These are phyloP conservation scores for Nicotiana attenuata DNA, from an alignment of 257 asterid species.

Conservation along the genomic window DNA sequence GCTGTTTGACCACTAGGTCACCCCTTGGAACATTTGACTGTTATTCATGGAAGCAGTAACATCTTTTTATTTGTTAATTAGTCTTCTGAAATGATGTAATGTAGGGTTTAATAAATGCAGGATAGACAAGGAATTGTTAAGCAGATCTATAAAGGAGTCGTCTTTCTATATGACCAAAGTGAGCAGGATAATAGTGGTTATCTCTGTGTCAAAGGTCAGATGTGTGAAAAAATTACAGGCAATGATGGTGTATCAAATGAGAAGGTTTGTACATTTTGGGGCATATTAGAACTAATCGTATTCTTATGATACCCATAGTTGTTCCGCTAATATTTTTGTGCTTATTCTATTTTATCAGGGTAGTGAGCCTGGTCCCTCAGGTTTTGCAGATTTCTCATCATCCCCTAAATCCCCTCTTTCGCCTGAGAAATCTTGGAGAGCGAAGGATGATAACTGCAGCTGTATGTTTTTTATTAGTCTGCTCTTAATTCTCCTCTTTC, in stretches of 20 bases:
- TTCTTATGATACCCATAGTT: background rate
- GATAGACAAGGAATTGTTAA: slow-evolving; percentile 76
- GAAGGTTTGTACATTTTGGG: slow-evolving; percentile 46
- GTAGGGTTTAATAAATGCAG: slow-evolving; percentile 35
- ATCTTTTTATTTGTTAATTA: background rate
- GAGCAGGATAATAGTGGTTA: slow-evolving; percentile 68
- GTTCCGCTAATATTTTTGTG: background rate
- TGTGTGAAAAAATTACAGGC: slow-evolving; percentile 66
- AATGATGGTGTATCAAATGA: slow-evolving; percentile 39
- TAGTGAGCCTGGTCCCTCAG: slow-evolving; percentile 50
- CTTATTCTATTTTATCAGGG: slow-evolving; percentile 34
- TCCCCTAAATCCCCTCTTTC: slow-evolving; percentile 81
- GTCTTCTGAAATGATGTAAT: background rate
- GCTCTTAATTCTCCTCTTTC: background rate
- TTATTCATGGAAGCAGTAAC: slow-evolving; percentile 3
- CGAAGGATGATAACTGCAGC: slow-evolving; percentile 47
- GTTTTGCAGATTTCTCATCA: slow-evolving; percentile 51
- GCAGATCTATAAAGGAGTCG: slow-evolving; percentile 67
- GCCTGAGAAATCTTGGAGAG: slow-evolving; percentile 60
- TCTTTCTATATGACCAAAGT: slow-evolving; percentile 64
- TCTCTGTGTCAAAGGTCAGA: slow-evolving; percentile 52
- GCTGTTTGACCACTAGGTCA: background rate
- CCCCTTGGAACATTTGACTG: background rate
- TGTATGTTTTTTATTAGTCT: slow-evolving; percentile 46
- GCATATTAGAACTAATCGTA: background rate